These are phyloP conservation scores for Arthrobotrys sphaeroides DNA, from an alignment of 2,329 filamentous ascomycete species.

Conservation along the genomic window DNA sequence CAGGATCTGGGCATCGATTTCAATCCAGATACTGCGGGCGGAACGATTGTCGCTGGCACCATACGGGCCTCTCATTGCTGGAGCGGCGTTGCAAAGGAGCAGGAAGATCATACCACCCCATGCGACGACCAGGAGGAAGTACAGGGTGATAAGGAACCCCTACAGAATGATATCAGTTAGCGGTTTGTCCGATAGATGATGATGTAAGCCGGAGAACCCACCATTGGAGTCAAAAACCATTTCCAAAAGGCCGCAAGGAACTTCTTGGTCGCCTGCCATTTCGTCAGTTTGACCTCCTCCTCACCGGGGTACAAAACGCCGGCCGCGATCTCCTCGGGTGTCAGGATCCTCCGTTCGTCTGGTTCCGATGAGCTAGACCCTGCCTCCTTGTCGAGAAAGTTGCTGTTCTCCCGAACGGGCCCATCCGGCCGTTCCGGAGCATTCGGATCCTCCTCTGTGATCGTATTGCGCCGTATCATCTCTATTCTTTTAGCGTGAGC, in stretches of 20 bases:
- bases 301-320: conserved; percentile 70
- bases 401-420: conserved; percentile 57
- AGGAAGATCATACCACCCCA: conserved; percentile 94
- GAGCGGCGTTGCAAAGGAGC: conserved; percentile 77
- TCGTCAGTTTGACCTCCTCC: conserved; percentile 65
- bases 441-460: conserved; percentile 57
- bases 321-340: conserved; percentile 69
- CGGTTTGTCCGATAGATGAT: neutral
- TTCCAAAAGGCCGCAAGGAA: conserved; percentile 72
- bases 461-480: conserved; percentile 48
- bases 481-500: conserved; percentile 32
- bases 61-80: conserved; percentile 65
- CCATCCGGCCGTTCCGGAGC: conserved; percentile 54
- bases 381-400: conserved; percentile 25
- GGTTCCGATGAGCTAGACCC: conserved; percentile 14
- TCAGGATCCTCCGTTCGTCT: conserved; percentile 59
- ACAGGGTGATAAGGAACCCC: conserved; percentile 80
- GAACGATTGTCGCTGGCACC: conserved; percentile 77
- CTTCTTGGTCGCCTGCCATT: conserved; percentile 69
- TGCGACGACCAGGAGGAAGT: conserved; percentile 81
- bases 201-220: conserved; percentile 3
- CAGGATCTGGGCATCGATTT: conserved; percentile 82
- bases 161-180: conserved; percentile 38
- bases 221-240: conserved; percentile 76
- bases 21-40: conserved; percentile 82